These are phyloP conservation scores for Alopecurus myosuroides DNA, from an alignment of 176 grass and related monocot genomes.

Conservation along the genomic window DNA sequence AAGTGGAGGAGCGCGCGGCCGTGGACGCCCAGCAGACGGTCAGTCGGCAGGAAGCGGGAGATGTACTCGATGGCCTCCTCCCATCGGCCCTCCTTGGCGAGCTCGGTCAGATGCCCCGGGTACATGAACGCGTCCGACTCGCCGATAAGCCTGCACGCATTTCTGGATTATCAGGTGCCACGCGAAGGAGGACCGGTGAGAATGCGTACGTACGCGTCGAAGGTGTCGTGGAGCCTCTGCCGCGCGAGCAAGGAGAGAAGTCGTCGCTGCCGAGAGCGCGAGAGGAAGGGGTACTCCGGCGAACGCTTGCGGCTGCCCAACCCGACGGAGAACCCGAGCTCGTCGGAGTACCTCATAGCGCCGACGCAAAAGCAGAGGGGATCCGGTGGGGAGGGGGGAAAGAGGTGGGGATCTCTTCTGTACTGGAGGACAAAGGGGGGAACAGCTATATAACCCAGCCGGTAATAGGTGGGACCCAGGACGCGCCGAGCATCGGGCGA, in stretches of 20 bases:
- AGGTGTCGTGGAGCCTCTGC: background rate
- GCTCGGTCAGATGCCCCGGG: background rate
- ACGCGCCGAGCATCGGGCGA: background rate
- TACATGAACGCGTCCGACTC: background rate
- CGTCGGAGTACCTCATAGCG: background rate
- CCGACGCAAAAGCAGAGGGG: background rate
- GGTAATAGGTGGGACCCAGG: background rate
- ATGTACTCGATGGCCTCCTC: background rate
- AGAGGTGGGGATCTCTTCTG: background rate
- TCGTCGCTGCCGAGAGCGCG: background rate
- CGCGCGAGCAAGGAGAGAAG: background rate
- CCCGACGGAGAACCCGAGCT: background rate
- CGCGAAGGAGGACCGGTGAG: background rate
- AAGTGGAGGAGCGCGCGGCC: background rate
- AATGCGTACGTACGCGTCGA: background rate
- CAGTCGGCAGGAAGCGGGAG: background rate
- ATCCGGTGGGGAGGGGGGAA: background rate
- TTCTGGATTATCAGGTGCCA: background rate
- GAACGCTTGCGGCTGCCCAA: background rate
- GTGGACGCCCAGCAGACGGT: background rate
- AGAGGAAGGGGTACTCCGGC: background rate
- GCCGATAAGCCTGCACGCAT: background rate
- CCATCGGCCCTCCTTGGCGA: background rate
- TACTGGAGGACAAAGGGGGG: background rate
- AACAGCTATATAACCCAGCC: no score